Evolutionary conservation across 345 rosid species (phyloP).

Genomic region (Turnera subulata): DNA sequence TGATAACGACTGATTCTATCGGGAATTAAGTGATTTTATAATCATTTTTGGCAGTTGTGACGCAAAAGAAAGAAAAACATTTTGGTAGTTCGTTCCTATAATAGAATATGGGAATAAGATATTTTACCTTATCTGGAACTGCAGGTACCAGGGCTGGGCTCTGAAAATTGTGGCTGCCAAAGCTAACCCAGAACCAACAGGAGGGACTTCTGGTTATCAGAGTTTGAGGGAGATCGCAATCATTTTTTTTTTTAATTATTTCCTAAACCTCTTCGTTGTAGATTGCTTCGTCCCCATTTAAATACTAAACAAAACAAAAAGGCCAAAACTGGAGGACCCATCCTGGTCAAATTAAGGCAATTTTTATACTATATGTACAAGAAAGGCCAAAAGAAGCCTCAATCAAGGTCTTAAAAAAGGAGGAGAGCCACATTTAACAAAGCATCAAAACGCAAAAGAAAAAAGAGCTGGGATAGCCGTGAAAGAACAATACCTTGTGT

Average conservation of each 20-base stretch:
- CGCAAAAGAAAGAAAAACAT: no score
- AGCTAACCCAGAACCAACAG: not conserved
- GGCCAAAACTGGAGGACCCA: slow-evolving; percentile 13
- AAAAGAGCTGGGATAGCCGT: not conserved
- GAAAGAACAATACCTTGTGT: slow-evolving; percentile 24
- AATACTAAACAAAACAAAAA: slow-evolving; percentile 11
- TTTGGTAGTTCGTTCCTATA: no score
- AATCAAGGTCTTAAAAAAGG: slow-evolving; percentile 7
- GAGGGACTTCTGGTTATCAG: not conserved
- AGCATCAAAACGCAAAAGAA: slow-evolving; percentile 5
- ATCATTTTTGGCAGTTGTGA: no score
- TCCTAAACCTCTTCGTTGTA: not conserved
- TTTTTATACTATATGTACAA: not conserved
- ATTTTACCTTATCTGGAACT: no score
- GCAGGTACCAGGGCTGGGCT: no score
- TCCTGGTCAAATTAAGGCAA: not conserved
- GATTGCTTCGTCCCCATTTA: slow-evolving; percentile 18
- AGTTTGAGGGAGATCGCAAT: slow-evolving; percentile 5
- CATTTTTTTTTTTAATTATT: slow-evolving; percentile 6
- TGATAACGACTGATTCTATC: no score
- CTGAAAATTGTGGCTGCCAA: slow-evolving; percentile 9
- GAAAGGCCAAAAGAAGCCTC: slow-evolving; percentile 9
- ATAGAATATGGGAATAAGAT: no score
- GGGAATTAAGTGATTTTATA: no score
- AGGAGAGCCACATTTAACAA: slow-evolving; percentile 19